These are phyloP conservation scores for Mrakia blollopis DNA, from an alignment of 768 basidiomycete genomes.

Conservation along the genomic window DNA sequence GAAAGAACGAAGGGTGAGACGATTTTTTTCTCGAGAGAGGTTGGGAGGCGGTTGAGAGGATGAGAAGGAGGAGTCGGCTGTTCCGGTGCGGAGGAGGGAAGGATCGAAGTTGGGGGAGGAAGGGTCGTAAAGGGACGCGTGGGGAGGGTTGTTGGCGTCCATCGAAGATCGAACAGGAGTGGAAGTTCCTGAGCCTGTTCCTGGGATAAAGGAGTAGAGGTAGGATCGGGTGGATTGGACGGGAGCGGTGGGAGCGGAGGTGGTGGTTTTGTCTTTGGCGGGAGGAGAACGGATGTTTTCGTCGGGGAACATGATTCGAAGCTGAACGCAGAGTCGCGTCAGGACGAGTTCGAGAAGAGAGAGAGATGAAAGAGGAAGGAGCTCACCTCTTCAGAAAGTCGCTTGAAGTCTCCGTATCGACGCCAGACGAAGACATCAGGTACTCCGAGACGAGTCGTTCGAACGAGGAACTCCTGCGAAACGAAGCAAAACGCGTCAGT, in stretches of 20 bases:
- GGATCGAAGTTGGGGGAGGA: conserved; percentile 7
- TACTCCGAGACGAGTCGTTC: conserved; percentile 67
- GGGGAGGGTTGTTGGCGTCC: background rate
- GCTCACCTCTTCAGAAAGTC: conserved; percentile 74
- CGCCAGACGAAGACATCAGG: conserved; percentile 82
- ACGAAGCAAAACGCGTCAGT: conserved; percentile 22
- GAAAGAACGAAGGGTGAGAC: conserved; percentile 87
- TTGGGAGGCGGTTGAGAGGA: conserved; percentile 1
- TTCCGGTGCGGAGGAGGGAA: conserved; percentile 24
- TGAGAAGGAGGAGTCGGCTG: conserved; percentile 23
- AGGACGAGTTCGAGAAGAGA: background rate
- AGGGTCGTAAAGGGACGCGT: background rate
- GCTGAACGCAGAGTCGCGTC: background rate
- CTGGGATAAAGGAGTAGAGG: conserved; percentile 31
- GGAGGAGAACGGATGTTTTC: conserved; percentile 78
- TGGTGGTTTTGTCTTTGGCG: conserved; percentile 68
- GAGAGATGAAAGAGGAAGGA: background rate
- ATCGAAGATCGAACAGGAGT: background rate
- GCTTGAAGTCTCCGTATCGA: conserved; percentile 90
- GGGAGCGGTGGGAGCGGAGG: conserved; percentile 32
- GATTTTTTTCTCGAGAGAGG: conserved; percentile 79
- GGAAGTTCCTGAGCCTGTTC: conserved; percentile 16
- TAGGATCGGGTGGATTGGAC: conserved; percentile 30
- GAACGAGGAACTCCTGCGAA: conserved; percentile 84
- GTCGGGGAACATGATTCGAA: conserved; percentile 53